These are phyloP conservation scores for Combretum micranthum DNA, from an alignment of 345 rosid species.

Conservation along the genomic window DNA sequence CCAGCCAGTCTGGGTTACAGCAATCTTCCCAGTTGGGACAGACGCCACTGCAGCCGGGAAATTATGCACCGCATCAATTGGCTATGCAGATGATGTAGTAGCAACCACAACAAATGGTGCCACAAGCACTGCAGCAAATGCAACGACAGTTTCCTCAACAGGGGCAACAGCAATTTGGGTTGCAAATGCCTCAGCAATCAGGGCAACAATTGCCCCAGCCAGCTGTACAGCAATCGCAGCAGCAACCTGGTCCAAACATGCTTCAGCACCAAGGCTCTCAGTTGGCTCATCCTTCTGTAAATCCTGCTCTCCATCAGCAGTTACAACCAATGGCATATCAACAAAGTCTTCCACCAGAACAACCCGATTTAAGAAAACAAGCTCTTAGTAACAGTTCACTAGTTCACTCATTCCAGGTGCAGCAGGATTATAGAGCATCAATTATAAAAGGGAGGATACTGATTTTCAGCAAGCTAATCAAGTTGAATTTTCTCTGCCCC, in stretches of 20 bases:
- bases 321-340: constrained; percentile 43
- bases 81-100: constrained; percentile 61
- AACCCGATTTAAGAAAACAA: no score
- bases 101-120: constrained; percentile 38
- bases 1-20: constrained; percentile 16
- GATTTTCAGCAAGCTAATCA: constrained; percentile 52
- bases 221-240: constrained; percentile 32
- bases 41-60: constrained; percentile 44
- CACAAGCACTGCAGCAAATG: no score
- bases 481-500: constrained; percentile 55
- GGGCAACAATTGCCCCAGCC: constrained; percentile 45
- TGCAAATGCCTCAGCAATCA: constrained; percentile 35
- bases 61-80: constrained; percentile 35
- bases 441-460: constrained; percentile 44
- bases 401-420: constrained; percentile 45
- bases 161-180: constrained; percentile 34
- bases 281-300: constrained; percentile 37
- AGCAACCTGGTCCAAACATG: no score
- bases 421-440: constrained; percentile 38
- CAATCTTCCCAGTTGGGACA: constrained; percentile 36
- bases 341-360: no score
- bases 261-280: constrained; percentile 33
- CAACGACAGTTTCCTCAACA: constrained; percentile 36
- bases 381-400: no score
- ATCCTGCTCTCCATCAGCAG: constrained; percentile 52